These are phyloP conservation scores for Cylindrotheca closterium DNA, from an alignment of 108 stramenopile species.

Conservation along the genomic window DNA sequence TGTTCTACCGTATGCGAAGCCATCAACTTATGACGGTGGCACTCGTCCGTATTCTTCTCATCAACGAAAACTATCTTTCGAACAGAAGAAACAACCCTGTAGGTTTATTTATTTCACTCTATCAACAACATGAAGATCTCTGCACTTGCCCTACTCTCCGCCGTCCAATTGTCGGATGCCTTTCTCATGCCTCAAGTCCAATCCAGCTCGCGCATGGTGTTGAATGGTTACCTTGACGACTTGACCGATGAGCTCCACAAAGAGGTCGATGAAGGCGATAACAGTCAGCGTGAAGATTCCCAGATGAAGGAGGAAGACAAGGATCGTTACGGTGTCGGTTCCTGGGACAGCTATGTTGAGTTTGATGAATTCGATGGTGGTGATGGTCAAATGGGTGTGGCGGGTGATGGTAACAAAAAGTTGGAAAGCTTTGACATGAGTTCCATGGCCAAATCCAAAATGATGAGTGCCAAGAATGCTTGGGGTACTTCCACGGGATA, in stretches of 20 bases:
- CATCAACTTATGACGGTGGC: too few relatives aligned
- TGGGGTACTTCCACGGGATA: slow-evolving; percentile 81
- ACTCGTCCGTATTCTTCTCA: too few relatives aligned
- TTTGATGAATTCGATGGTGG: slow-evolving; percentile 88
- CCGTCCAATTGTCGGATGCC: not conserved
- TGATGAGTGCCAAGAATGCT: slow-evolving; percentile 77
- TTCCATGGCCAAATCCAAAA: slow-evolving; percentile 55
- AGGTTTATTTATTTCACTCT: too few relatives aligned
- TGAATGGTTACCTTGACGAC: slow-evolving; percentile 73
- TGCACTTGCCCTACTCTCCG: slow-evolving; percentile 9
- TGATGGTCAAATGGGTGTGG: slow-evolving; percentile 91
- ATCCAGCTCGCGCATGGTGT: not conserved
- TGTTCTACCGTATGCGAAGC: too few relatives aligned
- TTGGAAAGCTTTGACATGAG: slow-evolving; percentile 54
- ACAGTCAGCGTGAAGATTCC: slow-evolving; percentile 37
- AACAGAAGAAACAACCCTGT: too few relatives aligned
- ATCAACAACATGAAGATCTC: slow-evolving; percentile 29
- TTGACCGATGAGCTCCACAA: slow-evolving; percentile 17
- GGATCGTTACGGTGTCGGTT: slow-evolving; percentile 54
- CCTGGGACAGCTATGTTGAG: slow-evolving; percentile 66
- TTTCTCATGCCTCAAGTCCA: not conserved
- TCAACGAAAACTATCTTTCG: too few relatives aligned
- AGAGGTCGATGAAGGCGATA: slow-evolving; percentile 29
- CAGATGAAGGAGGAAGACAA: slow-evolving; percentile 49
- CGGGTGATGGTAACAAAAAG: slow-evolving; percentile 74